Percentiles rank a stretch among this genome's conserved stretches.
Evolutionary conservation across 176 grass and related monocot species (phyloP).

Genomic region (Miscanthus lutarioriparius): DNA sequence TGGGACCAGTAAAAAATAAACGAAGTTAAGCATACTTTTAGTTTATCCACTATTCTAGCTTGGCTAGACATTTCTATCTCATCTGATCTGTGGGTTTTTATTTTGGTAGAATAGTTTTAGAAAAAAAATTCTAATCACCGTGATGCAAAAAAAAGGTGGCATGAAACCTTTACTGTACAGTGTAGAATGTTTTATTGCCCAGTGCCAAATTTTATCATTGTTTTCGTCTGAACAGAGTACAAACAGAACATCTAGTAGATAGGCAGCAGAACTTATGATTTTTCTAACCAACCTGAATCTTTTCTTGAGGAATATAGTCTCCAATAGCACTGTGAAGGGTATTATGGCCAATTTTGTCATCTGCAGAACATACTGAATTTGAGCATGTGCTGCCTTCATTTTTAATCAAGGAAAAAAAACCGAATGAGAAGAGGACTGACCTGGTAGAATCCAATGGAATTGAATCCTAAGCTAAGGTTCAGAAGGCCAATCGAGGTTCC

Average conservation of each 20-base stretch:
- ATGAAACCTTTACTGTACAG: background rate
- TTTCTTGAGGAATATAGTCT: slow-evolving; percentile 86
- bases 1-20: background rate
- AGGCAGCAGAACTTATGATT: background rate
- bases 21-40: background rate
- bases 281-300: slow-evolving; percentile 78
- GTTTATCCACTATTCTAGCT: background rate
- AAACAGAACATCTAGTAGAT: slow-evolving; percentile 1
- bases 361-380: slow-evolving; percentile 41
- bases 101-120: background rate
- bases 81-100: background rate
- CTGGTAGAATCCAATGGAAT: slow-evolving; percentile 96
- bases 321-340: slow-evolving; percentile 85
- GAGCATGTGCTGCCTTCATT: background rate
- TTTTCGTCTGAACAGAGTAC: background rate
- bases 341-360: slow-evolving; percentile 97
- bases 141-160: background rate
- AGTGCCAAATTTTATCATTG: background rate
- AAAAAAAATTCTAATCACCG: background rate
- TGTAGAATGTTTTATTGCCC: background rate
- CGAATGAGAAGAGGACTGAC: slow-evolving; percentile 10
- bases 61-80: background rate
- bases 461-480: slow-evolving; percentile 92
- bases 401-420: background rate
- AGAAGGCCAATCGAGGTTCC: slow-evolving; percentile 88